A percentile compares a stretch with the other conserved stretches of the same genome.
These are phyloP conservation scores for Linum tenue DNA, from an alignment of 345 rosid species.

Conservation along the genomic window DNA sequence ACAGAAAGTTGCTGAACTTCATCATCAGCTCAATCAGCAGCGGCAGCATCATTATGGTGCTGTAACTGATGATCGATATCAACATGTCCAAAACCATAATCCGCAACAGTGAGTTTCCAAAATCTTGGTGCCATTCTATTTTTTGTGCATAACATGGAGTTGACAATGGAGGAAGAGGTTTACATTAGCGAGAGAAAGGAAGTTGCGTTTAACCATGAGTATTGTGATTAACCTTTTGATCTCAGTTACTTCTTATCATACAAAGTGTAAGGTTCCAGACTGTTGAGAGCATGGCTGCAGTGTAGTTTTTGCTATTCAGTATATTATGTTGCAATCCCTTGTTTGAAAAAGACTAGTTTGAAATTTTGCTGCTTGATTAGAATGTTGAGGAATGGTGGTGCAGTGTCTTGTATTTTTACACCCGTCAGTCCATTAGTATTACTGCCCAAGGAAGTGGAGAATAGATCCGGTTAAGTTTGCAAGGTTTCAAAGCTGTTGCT, in stretches of 20 bases:
- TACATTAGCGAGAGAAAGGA: neutral
- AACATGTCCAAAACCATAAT: slow-evolving; percentile 64
- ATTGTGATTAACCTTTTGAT: neutral
- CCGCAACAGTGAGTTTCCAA: slow-evolving; percentile 65
- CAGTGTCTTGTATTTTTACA: too few species aligned
- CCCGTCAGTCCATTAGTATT: neutral
- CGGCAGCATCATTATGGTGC: slow-evolving; percentile 75
- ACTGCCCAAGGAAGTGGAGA: neutral
- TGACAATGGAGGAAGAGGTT: neutral
- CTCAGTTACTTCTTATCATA: neutral
- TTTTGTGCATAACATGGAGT: neutral
- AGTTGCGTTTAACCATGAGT: neutral
- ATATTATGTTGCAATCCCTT: neutral
- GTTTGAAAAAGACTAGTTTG: neutral
- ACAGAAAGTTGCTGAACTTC: slow-evolving; percentile 98
- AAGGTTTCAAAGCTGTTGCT: neutral
- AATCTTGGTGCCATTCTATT: slow-evolving; percentile 1
- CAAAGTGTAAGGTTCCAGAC: neutral
- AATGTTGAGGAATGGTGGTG: too few species aligned
- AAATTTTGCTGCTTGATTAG: neutral
- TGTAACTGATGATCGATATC: slow-evolving; percentile 71
- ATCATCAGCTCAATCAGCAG: slow-evolving; percentile 96
- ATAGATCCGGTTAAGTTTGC: neutral
- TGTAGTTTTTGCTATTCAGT: neutral
- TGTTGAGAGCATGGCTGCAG: neutral